A percentile compares a stretch with the other conserved stretches of the same genome.
Evolutionary conservation across 2,329 filamentous ascomycete species (phyloP).

Genomic region (Harringtonia aguacate): DNA sequence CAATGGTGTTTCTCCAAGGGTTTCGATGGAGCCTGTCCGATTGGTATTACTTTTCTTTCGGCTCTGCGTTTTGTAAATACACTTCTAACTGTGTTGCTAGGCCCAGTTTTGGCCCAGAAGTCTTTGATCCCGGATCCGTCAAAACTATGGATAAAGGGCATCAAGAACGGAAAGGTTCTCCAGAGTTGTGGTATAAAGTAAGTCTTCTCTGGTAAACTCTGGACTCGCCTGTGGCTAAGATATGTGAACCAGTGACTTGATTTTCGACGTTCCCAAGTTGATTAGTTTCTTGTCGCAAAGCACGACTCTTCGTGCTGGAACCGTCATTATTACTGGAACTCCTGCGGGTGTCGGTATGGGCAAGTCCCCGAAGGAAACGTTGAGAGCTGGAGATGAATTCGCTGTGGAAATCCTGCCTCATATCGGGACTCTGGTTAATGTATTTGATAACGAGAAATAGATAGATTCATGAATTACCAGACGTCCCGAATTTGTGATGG

Average conservation of each 20-base stretch:
- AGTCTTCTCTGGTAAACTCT: not conserved
- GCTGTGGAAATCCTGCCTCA: slow-evolving; percentile 29
- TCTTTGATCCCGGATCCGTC: slow-evolving; percentile 28
- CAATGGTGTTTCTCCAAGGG: slow-evolving; percentile 51
- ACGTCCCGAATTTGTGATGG: not conserved
- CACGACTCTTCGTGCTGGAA: slow-evolving; percentile 27
- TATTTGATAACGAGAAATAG: not conserved
- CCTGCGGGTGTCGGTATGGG: slow-evolving; percentile 29
- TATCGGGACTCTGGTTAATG: slow-evolving; percentile 18
- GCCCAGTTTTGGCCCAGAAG: slow-evolving; percentile 37
- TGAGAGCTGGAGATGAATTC: slow-evolving; percentile 29
- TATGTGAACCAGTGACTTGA: slow-evolving; percentile 41
- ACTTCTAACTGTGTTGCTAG: slow-evolving; percentile 10
- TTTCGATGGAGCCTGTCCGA: slow-evolving; percentile 44
- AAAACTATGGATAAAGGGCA: slow-evolving; percentile 27
- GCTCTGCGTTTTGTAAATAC: not conserved
- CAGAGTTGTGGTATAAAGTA: slow-evolving; percentile 8
- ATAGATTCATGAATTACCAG: not conserved
- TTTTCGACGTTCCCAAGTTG: slow-evolving; percentile 37
- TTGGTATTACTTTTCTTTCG: slow-evolving; percentile 13
- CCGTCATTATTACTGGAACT: slow-evolving; percentile 31
- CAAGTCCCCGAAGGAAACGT: slow-evolving; percentile 23
- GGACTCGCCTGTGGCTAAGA: not conserved
- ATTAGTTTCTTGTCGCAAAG: slow-evolving; percentile 31
- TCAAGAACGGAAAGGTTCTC: slow-evolving; percentile 28